phyloP scores from a whole-genome alignment of 495 filamentous ascomycete genomes.

The Trichoderma reesei region DNA sequence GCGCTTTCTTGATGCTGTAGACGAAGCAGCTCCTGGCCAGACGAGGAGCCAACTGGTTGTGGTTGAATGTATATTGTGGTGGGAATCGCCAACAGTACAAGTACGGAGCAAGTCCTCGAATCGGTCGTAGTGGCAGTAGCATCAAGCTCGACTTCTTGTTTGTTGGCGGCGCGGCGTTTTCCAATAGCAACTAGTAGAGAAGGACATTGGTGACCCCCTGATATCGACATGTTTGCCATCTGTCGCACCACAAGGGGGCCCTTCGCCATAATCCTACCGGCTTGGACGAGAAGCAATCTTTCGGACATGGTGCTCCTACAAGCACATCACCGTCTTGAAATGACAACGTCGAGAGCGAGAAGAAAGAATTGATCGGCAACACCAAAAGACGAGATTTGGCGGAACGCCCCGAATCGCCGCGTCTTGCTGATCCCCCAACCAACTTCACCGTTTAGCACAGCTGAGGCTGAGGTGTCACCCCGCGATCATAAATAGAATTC shows the following conservation, averaged over 20 bases:
- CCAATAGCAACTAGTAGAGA: background rate
- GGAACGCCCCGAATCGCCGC: constrained; percentile 7
- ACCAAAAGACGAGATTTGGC: background rate
- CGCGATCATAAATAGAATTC: background rate
- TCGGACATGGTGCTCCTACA: background rate
- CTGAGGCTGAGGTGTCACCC: background rate
- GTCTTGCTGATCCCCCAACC: constrained; percentile 2
- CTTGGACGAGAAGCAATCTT: no score
- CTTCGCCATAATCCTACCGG: background rate
- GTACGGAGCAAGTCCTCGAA: background rate
- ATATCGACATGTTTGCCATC: background rate
- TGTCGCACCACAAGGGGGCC: background rate
- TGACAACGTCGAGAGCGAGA: background rate
- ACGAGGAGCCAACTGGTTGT: background rate
- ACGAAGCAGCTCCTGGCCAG: background rate
- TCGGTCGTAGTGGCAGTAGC: background rate
- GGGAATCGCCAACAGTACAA: background rate
- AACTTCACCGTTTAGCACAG: background rate
- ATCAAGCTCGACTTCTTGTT: background rate
- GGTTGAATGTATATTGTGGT: background rate
- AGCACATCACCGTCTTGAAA: background rate
- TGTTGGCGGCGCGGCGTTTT: background rate
- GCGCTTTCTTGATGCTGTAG: background rate
- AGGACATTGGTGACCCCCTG: background rate
- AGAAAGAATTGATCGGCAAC: background rate